Evolutionary conservation across 768 basidiomycete species (phyloP), one percentile per base, ranked within the genome.

Genomic region (Termitomyces sp.): DNA sequence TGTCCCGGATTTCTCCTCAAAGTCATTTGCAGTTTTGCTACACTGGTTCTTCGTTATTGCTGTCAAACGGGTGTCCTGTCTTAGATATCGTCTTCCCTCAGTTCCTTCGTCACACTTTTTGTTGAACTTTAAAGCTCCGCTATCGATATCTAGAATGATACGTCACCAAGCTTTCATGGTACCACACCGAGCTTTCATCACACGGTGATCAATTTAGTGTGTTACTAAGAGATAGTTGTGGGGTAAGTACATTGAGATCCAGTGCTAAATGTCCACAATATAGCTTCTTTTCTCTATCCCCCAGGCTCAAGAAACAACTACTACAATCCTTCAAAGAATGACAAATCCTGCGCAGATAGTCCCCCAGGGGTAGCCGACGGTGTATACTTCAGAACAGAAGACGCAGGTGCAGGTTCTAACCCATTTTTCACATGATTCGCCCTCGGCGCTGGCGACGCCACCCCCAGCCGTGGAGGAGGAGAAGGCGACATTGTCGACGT

Each of bases 311-410:
- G 36, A 25, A n/a, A 12, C 31, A 51, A 40, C 25, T 37, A n/a
- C 48, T 65, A 91, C 37, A 89, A 68, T 40, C 90, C 88, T 73
- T 94, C 92, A 70, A 94, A 95, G 72, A 95, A 94, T 17, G 88
- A 91, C 56, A 94, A 71, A 79, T 94, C 93, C 73, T 92, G 89
- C 2, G 91, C 92, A 4, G 88, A 89, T 54, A 94, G 71, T 4
- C 87, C 88, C 12, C 86, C 84, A 9, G 66, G 61, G 1, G 72
- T 59, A 10, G 74, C 60, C 14, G 72, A 62, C 25, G 69, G 63
- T 49, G 63, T 60, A 48, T 61, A 34, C 40, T 54, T 48, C 45
- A 53, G 25, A 4, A 58, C 34, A 52, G 62, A 32, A 46, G 52
- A 37, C 37, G 7, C 40, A 32, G 57, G 48, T 46, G 63, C 20